Percentiles rank a stretch among this genome's conserved stretches.
phyloP scores from a whole-genome alignment of 2,329 filamentous ascomycete species.

The Epichloe elymi region DNA sequence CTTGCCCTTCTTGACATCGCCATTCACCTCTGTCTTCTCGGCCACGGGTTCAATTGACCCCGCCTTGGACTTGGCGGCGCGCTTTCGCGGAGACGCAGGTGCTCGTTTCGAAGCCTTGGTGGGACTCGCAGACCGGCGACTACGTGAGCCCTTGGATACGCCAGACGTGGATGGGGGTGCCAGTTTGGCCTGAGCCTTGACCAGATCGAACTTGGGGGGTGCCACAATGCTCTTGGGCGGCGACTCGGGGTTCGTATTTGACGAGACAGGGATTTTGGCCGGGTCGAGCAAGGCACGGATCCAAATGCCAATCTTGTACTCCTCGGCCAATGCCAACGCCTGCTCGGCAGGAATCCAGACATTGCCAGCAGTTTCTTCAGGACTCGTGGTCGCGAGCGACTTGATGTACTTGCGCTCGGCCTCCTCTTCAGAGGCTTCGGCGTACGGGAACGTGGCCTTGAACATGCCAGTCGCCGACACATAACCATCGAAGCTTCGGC shows the following conservation, averaged over 20 bases:
- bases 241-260: constrained; percentile 47
- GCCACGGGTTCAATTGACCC: constrained; percentile 21
- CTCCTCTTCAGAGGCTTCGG: constrained; percentile 58
- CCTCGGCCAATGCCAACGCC: constrained; percentile 71
- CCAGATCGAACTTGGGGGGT: constrained; percentile 70
- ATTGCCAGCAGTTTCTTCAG: constrained; percentile 89
- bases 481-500: constrained; percentile 72
- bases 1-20: constrained; percentile 17
- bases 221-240: constrained; percentile 64
- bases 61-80: constrained; percentile 30
- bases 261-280: constrained; percentile 53
- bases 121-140: constrained; percentile 45
- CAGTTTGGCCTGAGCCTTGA: constrained; percentile 28
- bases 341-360: constrained; percentile 81
- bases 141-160: constrained; percentile 32
- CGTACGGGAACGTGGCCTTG: constrained; percentile 77
- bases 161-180: constrained; percentile 36
- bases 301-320: constrained; percentile 80
- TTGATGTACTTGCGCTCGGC: constrained; percentile 76
- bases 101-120: constrained; percentile 35
- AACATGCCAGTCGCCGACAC: constrained; percentile 86
- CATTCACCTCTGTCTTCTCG: constrained; percentile 17
- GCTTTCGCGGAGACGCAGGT: constrained; percentile 42
- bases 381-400: constrained; percentile 63
- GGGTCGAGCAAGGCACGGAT: constrained; percentile 85